Evolutionary conservation across 1,139 yeast species (phyloP).

Genomic region (Suhomyces maxii): DNA sequence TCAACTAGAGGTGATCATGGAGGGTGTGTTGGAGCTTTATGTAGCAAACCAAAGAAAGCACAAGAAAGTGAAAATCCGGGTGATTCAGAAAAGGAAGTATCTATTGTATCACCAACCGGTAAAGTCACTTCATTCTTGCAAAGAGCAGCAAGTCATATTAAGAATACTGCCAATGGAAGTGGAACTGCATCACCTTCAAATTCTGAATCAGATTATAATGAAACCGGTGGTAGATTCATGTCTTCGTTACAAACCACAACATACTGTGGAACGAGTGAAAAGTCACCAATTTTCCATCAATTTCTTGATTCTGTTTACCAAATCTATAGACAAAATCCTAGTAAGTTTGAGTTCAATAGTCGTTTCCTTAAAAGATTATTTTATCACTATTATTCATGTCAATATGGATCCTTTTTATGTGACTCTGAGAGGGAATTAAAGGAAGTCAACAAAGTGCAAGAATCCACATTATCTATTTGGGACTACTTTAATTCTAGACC

Average conservation of each 20-base stretch:
- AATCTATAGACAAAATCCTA: constrained; percentile 67
- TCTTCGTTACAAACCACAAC: constrained; percentile 19
- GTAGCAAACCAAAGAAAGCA: constrained; percentile 20
- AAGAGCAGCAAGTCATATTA: constrained; percentile 45
- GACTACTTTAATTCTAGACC: constrained; percentile 82
- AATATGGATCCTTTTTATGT: constrained; percentile 85
- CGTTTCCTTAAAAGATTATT: constrained; percentile 78
- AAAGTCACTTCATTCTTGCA: constrained; percentile 35
- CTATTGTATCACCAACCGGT: constrained; percentile 1
- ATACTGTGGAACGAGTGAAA: constrained; percentile 45
- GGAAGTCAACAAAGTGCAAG: constrained; percentile 31
- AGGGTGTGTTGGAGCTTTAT: constrained; percentile 46
- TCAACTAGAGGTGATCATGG: constrained; percentile 80
- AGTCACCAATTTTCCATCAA: constrained; percentile 92
- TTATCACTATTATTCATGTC: constrained; percentile 90
- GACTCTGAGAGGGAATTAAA: constrained; percentile 67
- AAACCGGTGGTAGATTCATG: constrained; percentile 13
- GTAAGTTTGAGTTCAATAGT: constrained; percentile 81
- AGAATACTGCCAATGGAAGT: constrained; percentile 36
- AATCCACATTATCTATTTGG: constrained; percentile 81
- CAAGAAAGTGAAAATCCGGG: constrained; percentile 7
- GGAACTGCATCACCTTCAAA: constrained; percentile 14
- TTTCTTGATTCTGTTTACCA: constrained; percentile 90
- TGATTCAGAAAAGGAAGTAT: constrained; percentile 1
- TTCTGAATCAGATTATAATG: constrained; percentile 5